phyloP scores from a whole-genome alignment of 2,329 filamentous ascomycete species.

The Rhinocladiella similis region DNA sequence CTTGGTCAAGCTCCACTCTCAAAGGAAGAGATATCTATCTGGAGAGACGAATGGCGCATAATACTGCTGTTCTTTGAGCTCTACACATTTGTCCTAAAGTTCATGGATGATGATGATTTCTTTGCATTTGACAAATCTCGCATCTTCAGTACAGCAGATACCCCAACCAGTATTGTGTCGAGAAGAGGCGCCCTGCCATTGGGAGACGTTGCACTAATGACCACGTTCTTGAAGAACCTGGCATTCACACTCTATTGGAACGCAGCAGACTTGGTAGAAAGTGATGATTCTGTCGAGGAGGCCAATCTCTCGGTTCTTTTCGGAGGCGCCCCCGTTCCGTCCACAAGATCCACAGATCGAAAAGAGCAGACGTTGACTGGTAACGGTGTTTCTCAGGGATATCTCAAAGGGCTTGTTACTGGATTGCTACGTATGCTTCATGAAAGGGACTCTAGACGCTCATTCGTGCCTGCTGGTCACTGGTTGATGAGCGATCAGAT shows the following conservation, averaged over 20 bases:
- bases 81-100: conserved; percentile 86
- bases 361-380: conserved; percentile 56
- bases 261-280: conserved; percentile 61
- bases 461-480: conserved; percentile 78
- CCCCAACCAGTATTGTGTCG: conserved; percentile 56
- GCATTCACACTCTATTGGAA: conserved; percentile 89
- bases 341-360: conserved; percentile 33
- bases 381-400: conserved; percentile 72
- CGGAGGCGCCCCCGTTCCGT: conserved; percentile 15
- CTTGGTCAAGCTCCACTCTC: conserved; percentile 26
- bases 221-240: conserved; percentile 84
- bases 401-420: conserved; percentile 77
- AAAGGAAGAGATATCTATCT: conserved; percentile 38
- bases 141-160: conserved; percentile 36
- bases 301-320: conserved; percentile 23
- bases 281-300: conserved; percentile 36
- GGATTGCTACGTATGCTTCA: conserved; percentile 84
- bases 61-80: conserved; percentile 89
- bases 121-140: conserved; percentile 48
- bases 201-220: conserved; percentile 70
- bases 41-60: conserved; percentile 78
- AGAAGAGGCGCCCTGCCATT: conserved; percentile 68
- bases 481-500: conserved; percentile 92
- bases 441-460: conserved; percentile 84
- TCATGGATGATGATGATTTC: conserved; percentile 97